Percentiles rank a stretch among this genome's conserved stretches.
phyloP scores from a whole-genome alignment of 108 stramenopile species.

The Schizochytrium sp. region DNA sequence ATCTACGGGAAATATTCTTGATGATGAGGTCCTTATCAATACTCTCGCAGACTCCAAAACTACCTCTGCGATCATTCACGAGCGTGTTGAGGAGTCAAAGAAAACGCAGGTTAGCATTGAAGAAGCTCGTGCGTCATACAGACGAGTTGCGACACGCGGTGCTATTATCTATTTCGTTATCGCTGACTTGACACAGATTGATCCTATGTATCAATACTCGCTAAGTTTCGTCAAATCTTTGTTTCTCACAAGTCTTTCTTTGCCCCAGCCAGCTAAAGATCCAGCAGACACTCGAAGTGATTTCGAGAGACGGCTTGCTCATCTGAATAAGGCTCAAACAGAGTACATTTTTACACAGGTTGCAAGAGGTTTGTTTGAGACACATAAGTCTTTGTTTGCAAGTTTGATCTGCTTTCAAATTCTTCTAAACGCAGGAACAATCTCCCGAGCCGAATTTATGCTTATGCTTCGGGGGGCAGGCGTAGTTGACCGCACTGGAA shows the following conservation, averaged over 20 bases:
- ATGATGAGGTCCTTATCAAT: conserved; percentile 79
- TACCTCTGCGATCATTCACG: conserved; percentile 73
- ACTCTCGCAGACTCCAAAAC: conserved; percentile 77
- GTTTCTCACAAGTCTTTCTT: conserved; percentile 74
- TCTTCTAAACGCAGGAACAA: conserved; percentile 66
- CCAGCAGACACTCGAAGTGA: background rate
- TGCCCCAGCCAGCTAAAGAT: conserved; percentile 60
- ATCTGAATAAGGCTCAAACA: conserved; percentile 73
- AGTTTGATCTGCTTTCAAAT: conserved; percentile 77
- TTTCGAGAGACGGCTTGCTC: conserved; percentile 68
- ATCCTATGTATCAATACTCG: conserved; percentile 82
- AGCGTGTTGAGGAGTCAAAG: conserved; percentile 76
- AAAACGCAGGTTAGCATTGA: conserved; percentile 75
- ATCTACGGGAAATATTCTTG: conserved; percentile 76
- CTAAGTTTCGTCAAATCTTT: conserved; percentile 75
- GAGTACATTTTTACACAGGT: conserved; percentile 73
- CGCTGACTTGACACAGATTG: conserved; percentile 76
- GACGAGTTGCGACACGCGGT: conserved; percentile 73
- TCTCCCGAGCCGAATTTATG: conserved; percentile 69
- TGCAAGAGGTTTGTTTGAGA: conserved; percentile 79
- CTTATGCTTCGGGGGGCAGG: conserved; percentile 75
- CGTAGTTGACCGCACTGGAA: conserved; percentile 65
- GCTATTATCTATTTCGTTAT: conserved; percentile 80
- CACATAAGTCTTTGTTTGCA: conserved; percentile 73
- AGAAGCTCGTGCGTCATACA: conserved; percentile 73